Base-by-base conservation (phyloP, 2,329 filamentous ascomycete genomes). In the Talaromyces sp. region DNA sequence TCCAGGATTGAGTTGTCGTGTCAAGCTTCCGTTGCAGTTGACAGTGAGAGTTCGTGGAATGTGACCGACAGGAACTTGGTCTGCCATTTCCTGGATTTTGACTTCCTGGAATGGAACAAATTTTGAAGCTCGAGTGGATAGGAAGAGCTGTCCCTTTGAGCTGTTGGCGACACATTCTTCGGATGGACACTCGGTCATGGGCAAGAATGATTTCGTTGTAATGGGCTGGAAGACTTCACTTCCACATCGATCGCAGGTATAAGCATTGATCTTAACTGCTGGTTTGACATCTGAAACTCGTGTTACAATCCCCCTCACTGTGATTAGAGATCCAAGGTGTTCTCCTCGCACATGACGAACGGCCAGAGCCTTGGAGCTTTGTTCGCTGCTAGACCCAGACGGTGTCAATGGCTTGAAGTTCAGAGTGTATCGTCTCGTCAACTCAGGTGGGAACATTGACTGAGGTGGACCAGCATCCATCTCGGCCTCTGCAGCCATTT, bases 1-100 rank as follows among this genome's bases (percentile, higher is more conserved):
- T 64, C 95, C 95, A 2, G 95, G 95, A 72, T 91, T 98, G 70
- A 98, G 85, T 68, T 91, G 87, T 62, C 95, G 84, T 31, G 93
- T 91, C 13, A 96, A 82, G 63, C 86, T 90, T 63, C 95, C 95
- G 71, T 96, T 89, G 75, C 92, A 96, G 69, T 96, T 85, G 24
- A 99, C 81, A 0, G 93, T 98, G 64, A 99, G 80, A 60, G 91
- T 91, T 62, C 95, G 86, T 32, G 95, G 95, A 68, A 99, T 99
- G 73, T 99, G 95, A 56, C 95, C 95, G 65, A 99, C 96, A 8
- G 95, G 95, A 0, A 99, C 95, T 75, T 99, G 95, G 73, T 99
- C 95, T n/a, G 95, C 92, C 86, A 98, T 91, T 74, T 99, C 95
- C 77, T 99, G 95, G 60, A 99, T 92, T 80, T 98, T 98, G 77